Evolutionary conservation across 805 yeast genomes (phyloP), one percentile per base, ranked within the genome.

Genomic region (Ogataea methylovora): DNA sequence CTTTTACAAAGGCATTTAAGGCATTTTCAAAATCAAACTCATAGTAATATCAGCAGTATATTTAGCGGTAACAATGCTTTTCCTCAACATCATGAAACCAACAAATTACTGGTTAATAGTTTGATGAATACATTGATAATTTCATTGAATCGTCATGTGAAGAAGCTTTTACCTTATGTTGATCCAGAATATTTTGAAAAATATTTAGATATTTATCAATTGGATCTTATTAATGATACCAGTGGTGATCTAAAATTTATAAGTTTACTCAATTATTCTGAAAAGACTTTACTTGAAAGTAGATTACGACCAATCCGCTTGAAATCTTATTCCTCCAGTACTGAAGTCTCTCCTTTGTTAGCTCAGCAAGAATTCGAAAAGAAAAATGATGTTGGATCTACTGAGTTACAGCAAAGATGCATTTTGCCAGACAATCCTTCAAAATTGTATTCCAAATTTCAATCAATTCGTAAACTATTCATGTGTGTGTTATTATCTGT

Each of bases 181-280:
- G 43, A 49, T 32, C 38, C 43, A 4, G 39, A 36, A n/a, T 40
- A 30, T 29, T 34, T 53, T 9, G 42, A 39, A 23, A 41, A 40
- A 33, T 53, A 51, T 32, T 32, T 50, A 8, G 44, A 44, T 20
- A 37, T 51, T 13, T 51, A 51, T 40, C 51, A 45, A 41, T 39
- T 51, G 32, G 53, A 50, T 31, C 37, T 51, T 32, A 38, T 29
- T 1, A 39, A 41, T 23, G 46, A 41, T 15, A 14, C 29, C 4
- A 28, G n/a, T n/a, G 26, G 22, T 6, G 43, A 43, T 17, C 36
- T 49, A 26, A 41, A 34, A 30, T 51, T 51, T 25, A 30, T 52
- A 24, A 40, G 32, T 24, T 19, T 49, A 29, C 25, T 49, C 21
- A 52, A 51, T 28, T 43, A 42, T 14, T 39, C 30, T 11, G 46